Percentiles rank a stretch among this genome's conserved stretches.
Evolutionary conservation across 2,329 filamentous ascomycete genomes (phyloP).

Genomic region (Talaromyces sp.): DNA sequence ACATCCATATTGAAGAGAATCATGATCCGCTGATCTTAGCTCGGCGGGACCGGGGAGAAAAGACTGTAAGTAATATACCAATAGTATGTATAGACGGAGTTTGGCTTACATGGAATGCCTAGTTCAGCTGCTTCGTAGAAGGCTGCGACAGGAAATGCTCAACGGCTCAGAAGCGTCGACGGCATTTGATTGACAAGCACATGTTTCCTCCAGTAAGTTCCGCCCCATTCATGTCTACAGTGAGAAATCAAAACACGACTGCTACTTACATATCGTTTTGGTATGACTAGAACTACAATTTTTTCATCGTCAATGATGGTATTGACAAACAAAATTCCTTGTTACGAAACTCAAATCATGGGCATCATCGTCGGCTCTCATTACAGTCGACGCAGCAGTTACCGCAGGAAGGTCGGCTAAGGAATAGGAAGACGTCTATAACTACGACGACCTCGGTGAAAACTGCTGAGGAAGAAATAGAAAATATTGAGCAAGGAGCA

Average conservation of each 20-base stretch:
- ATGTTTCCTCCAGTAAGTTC: constrained; percentile 66
- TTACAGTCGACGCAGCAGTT: constrained; percentile 28
- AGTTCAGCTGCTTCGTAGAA: constrained; percentile 89
- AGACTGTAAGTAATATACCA: constrained; percentile 58
- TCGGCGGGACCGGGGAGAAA: constrained; percentile 74
- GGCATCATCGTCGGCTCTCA: constrained; percentile 35
- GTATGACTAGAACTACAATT: constrained; percentile 67
- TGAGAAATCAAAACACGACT: not conserved
- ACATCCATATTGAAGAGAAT: constrained; percentile 83
- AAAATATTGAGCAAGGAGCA: not conserved
- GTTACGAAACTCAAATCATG: constrained; percentile 49
- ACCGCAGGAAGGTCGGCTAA: constrained; percentile 34
- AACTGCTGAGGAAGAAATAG: not conserved
- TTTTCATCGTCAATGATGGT: constrained; percentile 81
- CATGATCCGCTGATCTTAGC: constrained; percentile 78
- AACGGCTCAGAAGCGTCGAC: constrained; percentile 76
- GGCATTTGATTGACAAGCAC: constrained; percentile 93
- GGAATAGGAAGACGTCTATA: constrained; percentile 31
- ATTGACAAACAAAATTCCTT: constrained; percentile 81
- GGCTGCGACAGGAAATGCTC: constrained; percentile 81
- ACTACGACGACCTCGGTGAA: constrained; percentile 18
- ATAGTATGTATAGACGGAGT: not conserved
- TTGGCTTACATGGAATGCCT: not conserved
- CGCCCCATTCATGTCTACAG: not conserved
- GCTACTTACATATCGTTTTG: not conserved